These are phyloP conservation scores for Elsinoe fawcettii DNA, from an alignment of 2,329 filamentous ascomycete genomes.

Conservation along the genomic window DNA sequence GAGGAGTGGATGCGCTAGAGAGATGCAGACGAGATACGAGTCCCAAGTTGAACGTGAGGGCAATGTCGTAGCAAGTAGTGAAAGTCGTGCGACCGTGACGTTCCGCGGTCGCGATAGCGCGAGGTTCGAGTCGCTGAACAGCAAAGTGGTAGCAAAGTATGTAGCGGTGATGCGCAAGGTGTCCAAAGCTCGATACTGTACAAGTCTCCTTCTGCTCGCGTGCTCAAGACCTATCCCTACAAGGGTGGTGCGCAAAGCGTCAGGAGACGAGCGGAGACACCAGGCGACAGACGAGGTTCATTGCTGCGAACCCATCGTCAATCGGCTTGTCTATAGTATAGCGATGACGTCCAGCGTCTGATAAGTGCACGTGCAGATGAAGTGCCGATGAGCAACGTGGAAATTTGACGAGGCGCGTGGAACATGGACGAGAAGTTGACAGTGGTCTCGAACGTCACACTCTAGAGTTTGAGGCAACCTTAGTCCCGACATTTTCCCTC, in stretches of 20 bases:
- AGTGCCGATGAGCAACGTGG: constrained; percentile 3
- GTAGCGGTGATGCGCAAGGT: not conserved
- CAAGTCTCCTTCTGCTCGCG: constrained; percentile 12
- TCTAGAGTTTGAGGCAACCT: not conserved
- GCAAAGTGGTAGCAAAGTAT: not conserved
- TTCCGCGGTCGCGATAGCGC: not conserved
- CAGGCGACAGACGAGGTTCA: constrained; percentile 8
- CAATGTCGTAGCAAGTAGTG: not conserved
- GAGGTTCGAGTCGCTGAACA: not conserved
- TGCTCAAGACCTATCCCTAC: constrained; percentile 8
- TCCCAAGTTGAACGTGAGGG: not conserved
- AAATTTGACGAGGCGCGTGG: constrained; percentile 1
- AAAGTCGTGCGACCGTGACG: constrained; percentile 9
- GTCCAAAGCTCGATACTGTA: not conserved
- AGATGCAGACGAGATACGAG: not conserved
- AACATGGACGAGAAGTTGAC: constrained; percentile 6
- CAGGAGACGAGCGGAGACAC: constrained; percentile 12
- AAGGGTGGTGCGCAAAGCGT: constrained; percentile 14
- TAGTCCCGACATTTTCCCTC: not conserved
- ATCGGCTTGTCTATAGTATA: not conserved
- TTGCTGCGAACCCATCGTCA: constrained; percentile 12
- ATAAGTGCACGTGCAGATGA: not conserved
- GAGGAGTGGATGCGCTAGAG: not conserved
- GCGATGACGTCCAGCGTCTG: constrained; percentile 11
- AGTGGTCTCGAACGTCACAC: constrained; percentile 8